phyloP scores from a whole-genome alignment of 1,284 basidiomycete species.

The Puccinia polysora region DNA sequence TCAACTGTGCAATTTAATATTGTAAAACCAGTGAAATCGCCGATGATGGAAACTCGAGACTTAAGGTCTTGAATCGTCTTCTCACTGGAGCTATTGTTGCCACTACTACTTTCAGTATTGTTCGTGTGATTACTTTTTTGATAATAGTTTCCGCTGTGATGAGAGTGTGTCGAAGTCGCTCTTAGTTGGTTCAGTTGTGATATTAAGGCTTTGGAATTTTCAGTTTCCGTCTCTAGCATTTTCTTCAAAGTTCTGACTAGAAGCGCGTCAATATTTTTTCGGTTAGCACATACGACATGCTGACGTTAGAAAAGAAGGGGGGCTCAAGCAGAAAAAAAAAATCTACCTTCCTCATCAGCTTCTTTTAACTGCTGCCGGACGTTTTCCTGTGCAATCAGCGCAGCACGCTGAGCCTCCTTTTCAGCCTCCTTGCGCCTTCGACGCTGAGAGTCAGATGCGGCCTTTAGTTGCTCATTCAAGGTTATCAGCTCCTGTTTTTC shows the following conservation, averaged over 20 bases:
- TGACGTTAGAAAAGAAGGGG: neutral
- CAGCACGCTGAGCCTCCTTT: slow-evolving; percentile 11
- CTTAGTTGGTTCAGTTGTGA: slow-evolving; percentile 35
- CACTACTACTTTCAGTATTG: neutral
- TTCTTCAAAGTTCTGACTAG: slow-evolving; percentile 27
- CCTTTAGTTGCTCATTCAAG: slow-evolving; percentile 9
- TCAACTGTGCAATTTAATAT: slow-evolving; percentile 2
- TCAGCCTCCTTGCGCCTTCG: slow-evolving; percentile 38
- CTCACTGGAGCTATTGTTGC: neutral
- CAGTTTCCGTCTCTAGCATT: slow-evolving; percentile 28
- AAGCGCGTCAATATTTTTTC: neutral
- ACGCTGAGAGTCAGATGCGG: slow-evolving; percentile 16
- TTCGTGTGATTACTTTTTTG: neutral
- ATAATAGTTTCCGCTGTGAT: neutral
- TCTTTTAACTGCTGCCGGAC: slow-evolving; percentile 30
- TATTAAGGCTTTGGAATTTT: slow-evolving; percentile 37
- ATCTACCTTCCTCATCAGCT: slow-evolving; percentile 29
- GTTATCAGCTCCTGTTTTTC: slow-evolving; percentile 18
- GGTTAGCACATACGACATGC: no score
- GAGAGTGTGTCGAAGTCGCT: neutral
- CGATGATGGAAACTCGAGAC: slow-evolving; percentile 9
- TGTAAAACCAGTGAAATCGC: slow-evolving; percentile 38
- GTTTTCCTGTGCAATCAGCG: slow-evolving; percentile 6
- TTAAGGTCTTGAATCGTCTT: slow-evolving; percentile 34
- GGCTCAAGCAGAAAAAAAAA: neutral